These are phyloP conservation scores for Aquilaria malaccensis DNA, from an alignment of 345 rosid species.

Conservation along the genomic window DNA sequence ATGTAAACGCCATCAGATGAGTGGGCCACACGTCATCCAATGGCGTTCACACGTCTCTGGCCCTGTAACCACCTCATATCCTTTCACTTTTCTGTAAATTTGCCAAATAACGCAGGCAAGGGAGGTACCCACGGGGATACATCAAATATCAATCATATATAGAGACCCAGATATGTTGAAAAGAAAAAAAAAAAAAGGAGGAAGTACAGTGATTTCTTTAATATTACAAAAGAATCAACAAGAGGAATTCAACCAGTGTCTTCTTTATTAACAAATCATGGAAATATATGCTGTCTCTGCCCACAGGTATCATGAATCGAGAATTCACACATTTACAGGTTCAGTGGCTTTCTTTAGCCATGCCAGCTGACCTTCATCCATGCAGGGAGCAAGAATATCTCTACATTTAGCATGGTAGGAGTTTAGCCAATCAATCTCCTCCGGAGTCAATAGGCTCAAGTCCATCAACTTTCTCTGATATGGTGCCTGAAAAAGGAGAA, in stretches of 20 bases:
- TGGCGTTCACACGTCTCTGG: no score
- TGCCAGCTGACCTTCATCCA: conserved; percentile 60
- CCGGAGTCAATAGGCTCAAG: conserved; percentile 38
- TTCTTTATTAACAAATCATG: not conserved
- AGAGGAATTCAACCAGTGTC: not conserved
- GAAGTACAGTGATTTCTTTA: no score
- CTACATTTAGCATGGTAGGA: conserved; percentile 69
- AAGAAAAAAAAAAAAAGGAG: no score
- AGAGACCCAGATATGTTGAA: no score
- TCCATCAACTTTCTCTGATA: conserved; percentile 85
- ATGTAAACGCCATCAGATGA: no score
- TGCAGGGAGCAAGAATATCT: conserved; percentile 56
- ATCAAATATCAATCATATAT: no score
- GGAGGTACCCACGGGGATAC: no score
- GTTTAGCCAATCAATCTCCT: conserved; percentile 78
- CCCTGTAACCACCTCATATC: no score
- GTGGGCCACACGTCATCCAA: no score
- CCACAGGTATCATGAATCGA: not conserved
- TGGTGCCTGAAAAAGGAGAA: conserved; percentile 46
- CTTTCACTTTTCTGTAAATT: no score
- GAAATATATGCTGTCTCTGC: not conserved
- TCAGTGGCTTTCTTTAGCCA: conserved; percentile 94
- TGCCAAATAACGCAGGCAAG: no score
- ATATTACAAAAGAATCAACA: not conserved
- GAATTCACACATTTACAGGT: conserved; percentile 36